Conservation (phyloP, 176 grass and related monocot genomes). For the Bonia amplexicaulis region DNA sequence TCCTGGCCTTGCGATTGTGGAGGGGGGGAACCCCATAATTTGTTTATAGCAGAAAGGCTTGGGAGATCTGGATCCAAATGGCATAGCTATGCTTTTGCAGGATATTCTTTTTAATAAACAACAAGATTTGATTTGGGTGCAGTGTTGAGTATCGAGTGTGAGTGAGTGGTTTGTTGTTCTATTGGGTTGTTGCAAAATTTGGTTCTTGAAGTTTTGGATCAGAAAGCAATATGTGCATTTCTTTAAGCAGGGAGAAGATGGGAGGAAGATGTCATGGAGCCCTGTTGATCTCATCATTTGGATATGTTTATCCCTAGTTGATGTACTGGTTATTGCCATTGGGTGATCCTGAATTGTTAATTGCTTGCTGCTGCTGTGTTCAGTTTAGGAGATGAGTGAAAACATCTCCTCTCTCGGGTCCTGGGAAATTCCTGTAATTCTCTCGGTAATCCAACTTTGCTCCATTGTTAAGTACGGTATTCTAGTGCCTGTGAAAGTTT, state of each 20-base stretch:
- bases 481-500: conserved; percentile 48
- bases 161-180: neutral
- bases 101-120: conserved; percentile 47
- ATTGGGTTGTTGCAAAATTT: neutral
- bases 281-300: conserved; percentile 42
- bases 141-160: neutral
- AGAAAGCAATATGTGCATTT: conserved; percentile 35
- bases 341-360: conserved; percentile 22
- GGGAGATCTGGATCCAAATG: conserved; percentile 91
- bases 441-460: conserved; percentile 29
- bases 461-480: conserved; percentile 34
- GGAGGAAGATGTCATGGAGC: conserved; percentile 51
- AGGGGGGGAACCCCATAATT: conserved; percentile 75
- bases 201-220: conserved; percentile 36
- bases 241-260: conserved; percentile 41
- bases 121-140: conserved; percentile 40
- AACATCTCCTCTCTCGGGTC: conserved; percentile 41
- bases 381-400: conserved; percentile 7
- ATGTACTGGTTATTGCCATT: conserved; percentile 27
- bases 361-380: neutral
- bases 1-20: conserved; percentile 72
- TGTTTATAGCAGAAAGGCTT: conserved; percentile 85
- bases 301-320: conserved; percentile 42
- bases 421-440: conserved; percentile 16
- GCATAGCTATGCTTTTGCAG: conserved; percentile 33